Evolutionary conservation across 2,329 filamentous ascomycete species (phyloP).

Genomic region (Thermoascus crustaceus): DNA sequence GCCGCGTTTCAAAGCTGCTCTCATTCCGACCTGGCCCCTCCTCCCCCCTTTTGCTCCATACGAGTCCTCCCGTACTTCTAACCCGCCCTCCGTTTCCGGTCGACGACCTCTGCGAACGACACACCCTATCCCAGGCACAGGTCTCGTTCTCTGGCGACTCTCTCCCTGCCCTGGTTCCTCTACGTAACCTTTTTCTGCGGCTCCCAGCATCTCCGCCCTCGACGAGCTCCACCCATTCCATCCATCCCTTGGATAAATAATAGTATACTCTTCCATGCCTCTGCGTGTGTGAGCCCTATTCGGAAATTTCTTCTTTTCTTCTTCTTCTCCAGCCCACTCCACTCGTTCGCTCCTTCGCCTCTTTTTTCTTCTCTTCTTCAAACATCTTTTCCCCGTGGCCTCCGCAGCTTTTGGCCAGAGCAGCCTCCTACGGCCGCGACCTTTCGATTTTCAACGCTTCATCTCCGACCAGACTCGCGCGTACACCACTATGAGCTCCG

Average conservation of each 20-base stretch:
- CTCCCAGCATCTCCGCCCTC: no score
- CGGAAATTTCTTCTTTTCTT: no score
- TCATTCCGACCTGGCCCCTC: background rate
- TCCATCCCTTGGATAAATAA: no score
- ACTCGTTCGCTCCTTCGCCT: slow-evolving; percentile 7
- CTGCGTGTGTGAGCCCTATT: no score
- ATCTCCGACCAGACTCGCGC: slow-evolving; percentile 33
- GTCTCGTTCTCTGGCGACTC: slow-evolving; percentile 7
- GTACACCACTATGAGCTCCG: slow-evolving; percentile 49
- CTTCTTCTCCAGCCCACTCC: background rate
- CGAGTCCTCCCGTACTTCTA: background rate
- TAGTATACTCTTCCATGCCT: no score
- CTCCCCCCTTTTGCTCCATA: background rate
- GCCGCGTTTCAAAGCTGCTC: slow-evolving; percentile 10
- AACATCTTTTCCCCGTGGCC: slow-evolving; percentile 27
- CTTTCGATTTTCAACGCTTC: slow-evolving; percentile 42
- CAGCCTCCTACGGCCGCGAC: slow-evolving; percentile 37
- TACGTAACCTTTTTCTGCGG: background rate
- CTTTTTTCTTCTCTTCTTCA: slow-evolving; percentile 9
- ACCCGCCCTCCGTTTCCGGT: background rate
- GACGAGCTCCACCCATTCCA: background rate
- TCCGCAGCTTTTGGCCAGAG: slow-evolving; percentile 36
- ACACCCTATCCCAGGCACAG: slow-evolving; percentile 8
- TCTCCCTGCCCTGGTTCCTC: slow-evolving; percentile 4
- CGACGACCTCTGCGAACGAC: slow-evolving; percentile 11